Evolutionary conservation across 1,139 yeast species (phyloP).

Genomic region (Saccharomyces pastorianus): DNA sequence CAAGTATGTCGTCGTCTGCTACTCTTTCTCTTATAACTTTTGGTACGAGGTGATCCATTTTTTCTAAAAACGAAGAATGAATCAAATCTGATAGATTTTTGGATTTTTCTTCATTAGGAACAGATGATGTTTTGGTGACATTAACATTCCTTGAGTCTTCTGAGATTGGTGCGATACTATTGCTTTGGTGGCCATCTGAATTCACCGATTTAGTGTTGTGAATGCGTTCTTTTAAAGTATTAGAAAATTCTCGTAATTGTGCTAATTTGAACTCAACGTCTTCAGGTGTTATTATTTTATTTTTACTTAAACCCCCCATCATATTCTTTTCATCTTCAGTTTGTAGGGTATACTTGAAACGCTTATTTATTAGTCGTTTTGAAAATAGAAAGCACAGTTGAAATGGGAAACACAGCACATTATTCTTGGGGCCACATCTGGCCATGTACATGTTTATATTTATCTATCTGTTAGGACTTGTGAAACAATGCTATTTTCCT

Average conservation of each 20-base stretch:
- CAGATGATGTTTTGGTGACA: neutral
- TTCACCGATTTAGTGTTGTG: neutral
- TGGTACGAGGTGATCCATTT: constrained; percentile 1
- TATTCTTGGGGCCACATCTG: neutral
- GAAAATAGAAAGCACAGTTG: neutral
- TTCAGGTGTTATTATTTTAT: neutral
- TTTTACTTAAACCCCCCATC: neutral
- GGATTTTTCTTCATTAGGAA: neutral
- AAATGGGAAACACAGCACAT: neutral
- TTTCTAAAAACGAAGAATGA: neutral
- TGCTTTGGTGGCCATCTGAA: neutral
- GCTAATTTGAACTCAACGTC: constrained; percentile 1
- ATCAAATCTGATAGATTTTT: constrained; percentile 1
- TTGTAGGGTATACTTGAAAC: neutral
- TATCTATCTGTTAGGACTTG: neutral
- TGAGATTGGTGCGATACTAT: neutral
- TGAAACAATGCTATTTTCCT: neutral
- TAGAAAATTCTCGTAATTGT: constrained; percentile 2
- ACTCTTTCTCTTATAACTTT: constrained; percentile 36
- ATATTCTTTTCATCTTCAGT: neutral
- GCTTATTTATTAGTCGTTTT: neutral
- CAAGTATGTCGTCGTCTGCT: constrained; percentile 32
- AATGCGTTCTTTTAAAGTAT: neutral
- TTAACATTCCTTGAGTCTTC: neutral
- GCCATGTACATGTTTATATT: neutral